Percentiles rank a stretch among this genome's conserved stretches.
phyloP scores from a whole-genome alignment of 139 green algal species.

The Chlorella sp. region DNA sequence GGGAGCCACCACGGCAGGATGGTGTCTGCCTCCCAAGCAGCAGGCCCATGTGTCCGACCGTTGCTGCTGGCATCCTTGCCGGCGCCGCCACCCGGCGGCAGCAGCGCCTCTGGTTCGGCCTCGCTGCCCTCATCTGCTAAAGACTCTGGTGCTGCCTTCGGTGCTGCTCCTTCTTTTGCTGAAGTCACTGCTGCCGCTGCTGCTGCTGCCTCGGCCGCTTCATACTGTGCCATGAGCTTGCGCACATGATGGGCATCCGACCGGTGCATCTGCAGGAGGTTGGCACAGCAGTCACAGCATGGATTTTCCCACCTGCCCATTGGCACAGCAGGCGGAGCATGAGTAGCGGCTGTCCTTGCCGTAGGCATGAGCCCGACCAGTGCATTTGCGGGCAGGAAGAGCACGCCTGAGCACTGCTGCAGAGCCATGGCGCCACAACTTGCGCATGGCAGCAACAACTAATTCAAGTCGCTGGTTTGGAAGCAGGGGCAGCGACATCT shows the following conservation, averaged over 20 bases:
- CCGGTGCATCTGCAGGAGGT: not conserved
- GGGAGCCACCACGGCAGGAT: constrained; percentile 23
- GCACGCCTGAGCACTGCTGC: no score
- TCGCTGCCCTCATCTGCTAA: not conserved
- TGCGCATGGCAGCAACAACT: no score
- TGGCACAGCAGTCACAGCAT: no score
- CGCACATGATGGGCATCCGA: not conserved
- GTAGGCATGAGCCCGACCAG: no score
- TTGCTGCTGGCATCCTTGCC: not conserved
- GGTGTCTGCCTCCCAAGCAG: no score
- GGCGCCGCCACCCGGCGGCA: not conserved
- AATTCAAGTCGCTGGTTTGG: no score
- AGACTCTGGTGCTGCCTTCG: not conserved
- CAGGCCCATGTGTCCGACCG: no score
- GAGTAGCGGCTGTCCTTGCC: no score
- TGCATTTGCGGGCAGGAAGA: not conserved
- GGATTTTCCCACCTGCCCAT: no score
- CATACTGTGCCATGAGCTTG: not conserved
- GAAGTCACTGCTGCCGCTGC: not conserved
- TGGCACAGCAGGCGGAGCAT: no score
- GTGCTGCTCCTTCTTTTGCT: not conserved
- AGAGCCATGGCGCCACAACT: no score
- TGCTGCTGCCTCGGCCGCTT: not conserved
- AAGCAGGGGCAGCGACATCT: not conserved
- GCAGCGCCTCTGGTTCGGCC: not conserved